A percentile compares a stretch with the other conserved stretches of the same genome.
Conservation (phyloP, 352 stramenopile genomes). For the Globisporangium rhizosaccharum region DNA sequence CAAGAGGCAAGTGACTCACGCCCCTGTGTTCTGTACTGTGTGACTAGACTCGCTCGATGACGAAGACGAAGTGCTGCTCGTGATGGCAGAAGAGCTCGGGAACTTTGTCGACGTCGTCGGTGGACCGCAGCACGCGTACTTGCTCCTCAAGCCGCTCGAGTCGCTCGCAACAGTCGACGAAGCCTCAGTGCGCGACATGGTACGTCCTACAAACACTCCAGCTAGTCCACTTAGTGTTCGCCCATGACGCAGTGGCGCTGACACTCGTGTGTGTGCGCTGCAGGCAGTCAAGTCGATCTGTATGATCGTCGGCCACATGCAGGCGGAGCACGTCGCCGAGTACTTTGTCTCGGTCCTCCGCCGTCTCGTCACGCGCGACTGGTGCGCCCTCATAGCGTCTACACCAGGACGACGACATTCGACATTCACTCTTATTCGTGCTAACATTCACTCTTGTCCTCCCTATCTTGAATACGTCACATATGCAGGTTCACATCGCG, state of each 20-base stretch:
- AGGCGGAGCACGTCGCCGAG: constrained; percentile 74
- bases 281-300: constrained; percentile 89
- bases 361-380: constrained; percentile 94
- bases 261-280: neutral
- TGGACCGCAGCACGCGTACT: constrained; percentile 76
- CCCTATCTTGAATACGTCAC: neutral
- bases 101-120: constrained; percentile 91
- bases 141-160: constrained; percentile 94
- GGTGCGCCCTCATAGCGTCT: constrained; percentile 72
- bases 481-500: constrained; percentile 64
- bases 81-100: constrained; percentile 91
- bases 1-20: constrained; percentile 1
- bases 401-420: neutral
- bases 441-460: neutral
- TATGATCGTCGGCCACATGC: constrained; percentile 84
- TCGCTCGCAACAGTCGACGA: constrained; percentile 93
- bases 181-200: constrained; percentile 90
- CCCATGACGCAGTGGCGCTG: neutral
- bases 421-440: neutral
- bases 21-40: constrained; percentile 1
- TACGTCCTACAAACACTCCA: constrained; percentile 2
- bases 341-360: constrained; percentile 93
- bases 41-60: constrained; percentile 93
- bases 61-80: constrained; percentile 96
- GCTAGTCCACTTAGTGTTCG: neutral